These are phyloP conservation scores for Craspedostauros australis DNA, from an alignment of 108 stramenopile genomes.

Conservation along the genomic window DNA sequence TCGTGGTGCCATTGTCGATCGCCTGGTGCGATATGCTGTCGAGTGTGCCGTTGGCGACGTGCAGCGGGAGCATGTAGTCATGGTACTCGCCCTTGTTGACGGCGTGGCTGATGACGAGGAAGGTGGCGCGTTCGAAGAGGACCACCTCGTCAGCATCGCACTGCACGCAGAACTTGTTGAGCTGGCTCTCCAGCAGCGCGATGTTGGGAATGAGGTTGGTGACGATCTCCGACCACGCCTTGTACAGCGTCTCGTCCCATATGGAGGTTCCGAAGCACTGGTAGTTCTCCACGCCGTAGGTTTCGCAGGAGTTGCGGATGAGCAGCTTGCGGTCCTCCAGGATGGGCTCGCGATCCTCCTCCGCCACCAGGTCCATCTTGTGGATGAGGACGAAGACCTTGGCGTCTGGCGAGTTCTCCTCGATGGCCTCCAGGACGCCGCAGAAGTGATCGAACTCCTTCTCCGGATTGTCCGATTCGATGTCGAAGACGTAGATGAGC, in stretches of 20 bases:
- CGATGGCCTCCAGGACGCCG: slow-evolving; percentile 88
- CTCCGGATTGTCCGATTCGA: slow-evolving; percentile 84
- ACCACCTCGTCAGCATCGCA: slow-evolving; percentile 99
- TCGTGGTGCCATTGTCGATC: not conserved
- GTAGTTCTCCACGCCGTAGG: slow-evolving; percentile 72
- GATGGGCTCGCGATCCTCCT: slow-evolving; percentile 75
- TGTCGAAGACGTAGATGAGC: slow-evolving; percentile 98
- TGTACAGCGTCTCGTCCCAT: slow-evolving; percentile 99
- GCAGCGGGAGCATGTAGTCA: no score
- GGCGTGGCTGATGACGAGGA: slow-evolving; percentile 94
- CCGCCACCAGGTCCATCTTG: slow-evolving; percentile 98
- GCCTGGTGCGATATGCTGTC: no score
- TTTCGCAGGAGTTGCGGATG: slow-evolving; percentile 69
- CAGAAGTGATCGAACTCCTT: slow-evolving; percentile 90
- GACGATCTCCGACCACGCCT: slow-evolving; percentile 95
- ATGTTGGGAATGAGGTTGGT: slow-evolving; percentile 98
- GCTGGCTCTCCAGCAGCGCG: slow-evolving; percentile 84
- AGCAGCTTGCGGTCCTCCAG: slow-evolving; percentile 76
- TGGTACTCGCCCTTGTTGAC: no score
- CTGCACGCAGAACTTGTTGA: slow-evolving; percentile 86
- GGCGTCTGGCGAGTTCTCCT: slow-evolving; percentile 93
- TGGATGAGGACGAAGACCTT: slow-evolving; percentile 96
- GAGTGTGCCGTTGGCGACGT: no score
- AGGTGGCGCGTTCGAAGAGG: slow-evolving; percentile 96
- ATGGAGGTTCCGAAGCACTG: slow-evolving; percentile 93